Conservation (phyloP, 768 basidiomycete species). For the Dendrothele bispora region DNA sequence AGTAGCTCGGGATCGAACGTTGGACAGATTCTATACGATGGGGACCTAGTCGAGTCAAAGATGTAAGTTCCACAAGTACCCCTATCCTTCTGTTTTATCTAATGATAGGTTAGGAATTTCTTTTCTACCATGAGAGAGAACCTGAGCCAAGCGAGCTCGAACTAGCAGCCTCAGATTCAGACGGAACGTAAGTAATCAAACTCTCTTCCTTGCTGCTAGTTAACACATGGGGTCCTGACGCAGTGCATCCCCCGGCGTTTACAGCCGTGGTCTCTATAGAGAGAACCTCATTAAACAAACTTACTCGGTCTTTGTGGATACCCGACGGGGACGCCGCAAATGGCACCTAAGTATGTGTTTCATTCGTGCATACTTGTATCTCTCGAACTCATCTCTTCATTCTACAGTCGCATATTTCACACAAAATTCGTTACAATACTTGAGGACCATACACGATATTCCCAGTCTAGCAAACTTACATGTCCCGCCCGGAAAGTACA, state of each 20-base stretch:
- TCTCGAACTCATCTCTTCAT: conserved; percentile 7
- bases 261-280: conserved; percentile 30
- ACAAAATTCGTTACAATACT: conserved; percentile 54
- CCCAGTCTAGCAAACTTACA: conserved; percentile 50
- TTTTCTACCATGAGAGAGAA: conserved; percentile 73
- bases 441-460: conserved; percentile 60
- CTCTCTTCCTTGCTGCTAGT: conserved; percentile 8
- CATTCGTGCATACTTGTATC: conserved; percentile 6
- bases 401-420: conserved; percentile 75
- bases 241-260: conserved; percentile 16
- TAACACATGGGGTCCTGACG: background rate
- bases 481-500: conserved; percentile 63
- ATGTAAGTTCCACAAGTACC: conserved; percentile 55
- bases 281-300: conserved; percentile 74
- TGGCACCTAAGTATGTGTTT: conserved; percentile 73
- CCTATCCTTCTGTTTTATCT: no score
- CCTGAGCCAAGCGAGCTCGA: conserved; percentile 48
- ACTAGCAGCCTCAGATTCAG: conserved; percentile 49
- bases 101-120: conserved; percentile 55
- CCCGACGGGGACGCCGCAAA: conserved; percentile 63
- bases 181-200: conserved; percentile 41
- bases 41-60: conserved; percentile 78
- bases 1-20: conserved; percentile 76
- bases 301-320: conserved; percentile 77
- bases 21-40: conserved; percentile 82